Evolutionary conservation across 108 stramenopile species (phyloP).

Genomic region (Fistulifera pelliculosa): DNA sequence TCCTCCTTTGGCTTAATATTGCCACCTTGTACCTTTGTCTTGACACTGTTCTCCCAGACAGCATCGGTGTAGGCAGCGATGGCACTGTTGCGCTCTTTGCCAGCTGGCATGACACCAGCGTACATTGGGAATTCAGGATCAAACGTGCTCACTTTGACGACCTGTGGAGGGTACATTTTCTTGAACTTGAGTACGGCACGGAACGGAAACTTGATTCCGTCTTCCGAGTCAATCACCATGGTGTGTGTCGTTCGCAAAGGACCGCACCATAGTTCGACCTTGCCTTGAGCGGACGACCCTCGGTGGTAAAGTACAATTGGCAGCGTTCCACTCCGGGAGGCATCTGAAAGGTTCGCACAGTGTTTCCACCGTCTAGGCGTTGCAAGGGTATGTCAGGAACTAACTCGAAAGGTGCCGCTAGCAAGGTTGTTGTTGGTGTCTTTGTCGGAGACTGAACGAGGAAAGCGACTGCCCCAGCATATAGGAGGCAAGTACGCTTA

Average conservation of each 20-base stretch:
- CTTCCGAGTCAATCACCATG: constrained; percentile 45
- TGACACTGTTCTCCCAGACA: constrained; percentile 39
- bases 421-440: too few species aligned
- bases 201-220: constrained; percentile 47
- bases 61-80: constrained; percentile 39
- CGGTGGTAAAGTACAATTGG: constrained; percentile 40
- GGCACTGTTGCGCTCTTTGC: constrained; percentile 39
- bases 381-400: constrained; percentile 37
- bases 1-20: constrained; percentile 15
- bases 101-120: constrained; percentile 48
- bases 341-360: constrained; percentile 56
- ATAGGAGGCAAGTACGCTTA: too few species aligned
- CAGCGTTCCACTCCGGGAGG: constrained; percentile 43
- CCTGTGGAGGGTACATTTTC: constrained; percentile 30
- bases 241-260: constrained; percentile 54
- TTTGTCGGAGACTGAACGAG: too few species aligned
- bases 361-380: constrained; percentile 55
- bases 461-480: too few species aligned
- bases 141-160: constrained; percentile 39
- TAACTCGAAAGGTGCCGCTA: too few species aligned
- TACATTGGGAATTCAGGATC: constrained; percentile 49
- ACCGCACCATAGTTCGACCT: constrained; percentile 56
- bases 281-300: constrained; percentile 62
- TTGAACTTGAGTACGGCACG: constrained; percentile 66
- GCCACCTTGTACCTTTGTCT: constrained; percentile 45